Base-by-base conservation (phyloP, 148 eudicot species). In the Suaeda aralocaspica region DNA sequence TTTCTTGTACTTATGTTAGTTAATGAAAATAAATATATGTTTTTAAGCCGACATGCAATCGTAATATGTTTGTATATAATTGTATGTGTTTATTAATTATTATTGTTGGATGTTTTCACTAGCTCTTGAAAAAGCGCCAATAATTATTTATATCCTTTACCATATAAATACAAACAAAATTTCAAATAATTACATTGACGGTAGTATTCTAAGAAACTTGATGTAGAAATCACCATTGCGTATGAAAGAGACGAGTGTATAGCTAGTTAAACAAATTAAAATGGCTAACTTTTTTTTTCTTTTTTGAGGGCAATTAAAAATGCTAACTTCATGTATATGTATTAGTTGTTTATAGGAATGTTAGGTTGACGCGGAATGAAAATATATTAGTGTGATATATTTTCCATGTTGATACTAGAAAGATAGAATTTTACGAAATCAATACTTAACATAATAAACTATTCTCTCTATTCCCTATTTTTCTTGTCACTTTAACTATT, bases 111-210 rank as follows among this genome's bases (percentile, higher is more conserved):
- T 34, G 64, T 59, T 75, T 52, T 61, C 6, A 61, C n/a, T n/a
- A n/a, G n/a, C 22, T 59, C 25, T 69, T 64, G 31, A 39, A 72
- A 67, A 72, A 60, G 63, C n/a, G 64, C 25, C 57, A 72, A 61
- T 77, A 60, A 31, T 19, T 29, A 31, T 22, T 39, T 59, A 66
- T 69, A 19, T 41, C n/a, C n/a, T n/a, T n/a, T n/a, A n/a, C n/a
- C n/a, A n/a, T n/a, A n/a, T n/a, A n/a, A n/a, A n/a, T n/a, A n/a
- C n/a, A n/a, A n/a, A n/a, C n/a, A n/a, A n/a, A n/a, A n/a, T n/a
- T n/a, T n/a, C n/a, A 33, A 14, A 33, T 48, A 52, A 22, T n/a
- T 19, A 69, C 15, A 21, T 22, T 58, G 71, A 12, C 66, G 66
- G 60, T 64, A 46, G 21, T 33, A 51, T 48, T 39, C 39, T 48